Conservation (phyloP, 352 stramenopile genomes). For the Globisporangium middletonii region DNA sequence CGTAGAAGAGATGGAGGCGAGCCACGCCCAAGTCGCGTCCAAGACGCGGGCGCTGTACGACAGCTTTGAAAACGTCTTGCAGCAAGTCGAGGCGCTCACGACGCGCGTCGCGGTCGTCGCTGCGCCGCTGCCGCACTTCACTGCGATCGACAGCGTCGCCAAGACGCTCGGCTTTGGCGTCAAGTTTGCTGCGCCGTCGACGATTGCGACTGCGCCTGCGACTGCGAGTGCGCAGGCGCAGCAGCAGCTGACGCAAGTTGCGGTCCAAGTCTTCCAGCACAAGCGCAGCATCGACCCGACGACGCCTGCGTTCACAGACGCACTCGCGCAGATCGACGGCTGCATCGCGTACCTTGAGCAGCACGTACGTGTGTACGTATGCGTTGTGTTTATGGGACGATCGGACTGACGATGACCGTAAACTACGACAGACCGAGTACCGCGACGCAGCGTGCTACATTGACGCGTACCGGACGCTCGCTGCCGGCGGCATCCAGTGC, state of each 20-base stretch:
- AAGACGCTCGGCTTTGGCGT: constrained; percentile 59
- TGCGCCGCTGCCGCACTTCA: constrained; percentile 66
- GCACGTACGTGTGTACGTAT: constrained; percentile 37
- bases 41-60: constrained; percentile 76
- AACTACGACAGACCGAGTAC: constrained; percentile 42
- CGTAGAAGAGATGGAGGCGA: constrained; percentile 78
- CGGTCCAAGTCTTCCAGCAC: constrained; percentile 77
- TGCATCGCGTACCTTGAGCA: constrained; percentile 56
- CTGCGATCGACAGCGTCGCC: constrained; percentile 49
- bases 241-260: constrained; percentile 6
- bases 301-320: constrained; percentile 43
- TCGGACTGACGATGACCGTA: background rate
- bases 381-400: background rate
- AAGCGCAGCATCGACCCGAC: constrained; percentile 69
- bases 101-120: constrained; percentile 57
- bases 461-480: constrained; percentile 61
- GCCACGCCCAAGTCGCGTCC: constrained; percentile 63
- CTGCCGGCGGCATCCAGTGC: constrained; percentile 51
- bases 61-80: constrained; percentile 62
- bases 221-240: constrained; percentile 1
- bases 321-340: constrained; percentile 65
- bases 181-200: constrained; percentile 45
- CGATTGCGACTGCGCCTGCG: background rate
- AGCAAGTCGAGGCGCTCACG: constrained; percentile 59
- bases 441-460: constrained; percentile 68